A percentile compares a stretch with the other conserved stretches of the same genome.
Conservation (phyloP, 228 moss, liverwort and hornwort species). For the Sphagnum magellanicum region DNA sequence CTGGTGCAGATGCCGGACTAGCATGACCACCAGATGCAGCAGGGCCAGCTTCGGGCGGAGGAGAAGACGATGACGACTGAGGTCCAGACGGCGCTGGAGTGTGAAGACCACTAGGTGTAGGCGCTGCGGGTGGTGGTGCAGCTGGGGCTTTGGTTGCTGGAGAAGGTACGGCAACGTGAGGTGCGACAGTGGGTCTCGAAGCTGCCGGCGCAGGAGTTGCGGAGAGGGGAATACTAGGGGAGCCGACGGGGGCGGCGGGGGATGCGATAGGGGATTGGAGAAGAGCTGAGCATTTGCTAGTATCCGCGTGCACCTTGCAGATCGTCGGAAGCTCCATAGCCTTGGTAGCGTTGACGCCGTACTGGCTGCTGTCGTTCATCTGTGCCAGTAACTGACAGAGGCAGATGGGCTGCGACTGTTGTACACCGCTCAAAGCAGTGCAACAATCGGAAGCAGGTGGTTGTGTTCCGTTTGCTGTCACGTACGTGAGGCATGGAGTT, state of each 20-base stretch:
- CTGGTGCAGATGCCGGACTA: too few species aligned
- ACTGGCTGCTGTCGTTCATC: slow-evolving; percentile 9
- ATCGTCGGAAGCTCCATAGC: slow-evolving; percentile 22
- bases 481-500: slow-evolving; percentile 19
- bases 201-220: not conserved
- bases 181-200: not conserved
- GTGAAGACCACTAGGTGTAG: too few species aligned
- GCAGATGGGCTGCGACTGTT: slow-evolving; percentile 14
- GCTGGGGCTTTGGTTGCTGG: not conserved
- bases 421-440: slow-evolving; percentile 17
- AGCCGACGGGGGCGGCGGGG: not conserved
- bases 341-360: slow-evolving; percentile 39
- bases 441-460: slow-evolving; percentile 24
- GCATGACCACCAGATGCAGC: too few species aligned
- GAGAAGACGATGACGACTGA: too few species aligned
- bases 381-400: slow-evolving; percentile 35
- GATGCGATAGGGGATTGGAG: slow-evolving; percentile 13
- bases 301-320: slow-evolving; percentile 28
- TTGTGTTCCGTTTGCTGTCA: not conserved
- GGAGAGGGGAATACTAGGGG: not conserved
- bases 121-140: too few species aligned
- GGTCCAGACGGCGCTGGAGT: too few species aligned
- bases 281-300: slow-evolving; percentile 29
- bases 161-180: not conserved
- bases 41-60: too few species aligned